Evolutionary conservation across 148 eudicot species (phyloP).

Genomic region (Silene uniflora): DNA sequence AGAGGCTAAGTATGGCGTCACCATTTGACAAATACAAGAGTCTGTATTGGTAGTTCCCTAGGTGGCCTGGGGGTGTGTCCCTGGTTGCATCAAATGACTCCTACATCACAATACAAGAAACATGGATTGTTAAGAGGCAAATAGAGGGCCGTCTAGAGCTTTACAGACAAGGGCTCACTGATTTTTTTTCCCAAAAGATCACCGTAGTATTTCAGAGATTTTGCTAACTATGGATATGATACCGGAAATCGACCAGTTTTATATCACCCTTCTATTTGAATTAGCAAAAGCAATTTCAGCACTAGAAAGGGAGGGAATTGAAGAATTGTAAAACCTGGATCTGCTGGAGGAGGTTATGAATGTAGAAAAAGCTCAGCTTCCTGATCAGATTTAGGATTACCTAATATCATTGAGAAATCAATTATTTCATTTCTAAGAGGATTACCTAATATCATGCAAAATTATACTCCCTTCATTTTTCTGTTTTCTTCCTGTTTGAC

Average conservation of each 20-base stretch:
- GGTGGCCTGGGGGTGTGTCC: not conserved
- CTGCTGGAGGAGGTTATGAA: too few relatives aligned
- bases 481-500: too few relatives aligned
- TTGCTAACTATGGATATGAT: not conserved
- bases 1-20: not conserved
- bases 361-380: too few relatives aligned
- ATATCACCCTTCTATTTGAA: too few relatives aligned
- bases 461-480: too few relatives aligned
- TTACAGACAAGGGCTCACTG: not conserved
- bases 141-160: not conserved
- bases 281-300: too few relatives aligned
- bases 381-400: not conserved
- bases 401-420: not conserved
- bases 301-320: too few relatives aligned
- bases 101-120: too few relatives aligned
- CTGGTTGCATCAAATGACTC: too few relatives aligned
- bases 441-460: slow-evolving; percentile 4
- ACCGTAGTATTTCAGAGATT: not conserved
- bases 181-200: not conserved
- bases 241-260: too few relatives aligned
- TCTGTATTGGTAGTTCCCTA: not conserved
- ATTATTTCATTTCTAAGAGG: not conserved
- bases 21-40: not conserved
- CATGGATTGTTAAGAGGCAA: not conserved
- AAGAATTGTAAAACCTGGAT: too few relatives aligned